Base-by-base conservation (phyloP, 768 basidiomycete genomes). In the Hygrophoropsis aurantiaca region DNA sequence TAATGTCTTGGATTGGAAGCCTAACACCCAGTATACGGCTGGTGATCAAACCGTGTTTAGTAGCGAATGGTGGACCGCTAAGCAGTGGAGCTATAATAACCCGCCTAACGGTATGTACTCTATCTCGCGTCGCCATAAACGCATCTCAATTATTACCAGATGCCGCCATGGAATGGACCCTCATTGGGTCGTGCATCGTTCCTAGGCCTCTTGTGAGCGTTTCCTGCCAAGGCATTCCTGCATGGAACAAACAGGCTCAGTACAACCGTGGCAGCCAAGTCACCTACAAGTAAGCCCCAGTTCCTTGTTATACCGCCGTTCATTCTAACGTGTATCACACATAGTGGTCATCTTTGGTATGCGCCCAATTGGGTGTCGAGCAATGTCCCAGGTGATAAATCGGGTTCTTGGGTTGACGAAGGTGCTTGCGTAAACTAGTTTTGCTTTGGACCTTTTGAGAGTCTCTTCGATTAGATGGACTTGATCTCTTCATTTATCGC, bases 61-160 rank as follows among this genome's bases (percentile, higher is more conserved):
- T 9, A 36, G 42, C 1, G 53, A 58, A 1, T 5, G 65, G 26
- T 64, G 15, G 26, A 58, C 56, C 2, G 62, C 62, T 11, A 55
- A 3, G 5, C 65, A 64, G 8, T 64, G 62, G 65, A 56, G 53
- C 0, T 64, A 44, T 3, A 47, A 65, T 36, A 65, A 53, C 1
- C 42, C 43, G 0, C 65, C 62, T 0, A 82, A 30, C 7, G 27
- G 69, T 30, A 30, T 7, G 27, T 30, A 6, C 13, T 13, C 6
- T 30, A n/a, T n/a, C n/a, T n/a, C n/a, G 13, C 27, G 27, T 13
- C 27, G 6, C 7, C 27, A 6, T 30, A 6, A 13, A 30, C 27
- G 27, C 27, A 7, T 30, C 27, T 30, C 27, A 6, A 7, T 30
- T 7, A 7, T 13, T 30, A 7, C 27, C 6, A 30, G 27, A 30